Percentiles rank a stretch among this genome's conserved stretches.
Conservation (phyloP, 768 basidiomycete species). For the Suillus luteus region DNA sequence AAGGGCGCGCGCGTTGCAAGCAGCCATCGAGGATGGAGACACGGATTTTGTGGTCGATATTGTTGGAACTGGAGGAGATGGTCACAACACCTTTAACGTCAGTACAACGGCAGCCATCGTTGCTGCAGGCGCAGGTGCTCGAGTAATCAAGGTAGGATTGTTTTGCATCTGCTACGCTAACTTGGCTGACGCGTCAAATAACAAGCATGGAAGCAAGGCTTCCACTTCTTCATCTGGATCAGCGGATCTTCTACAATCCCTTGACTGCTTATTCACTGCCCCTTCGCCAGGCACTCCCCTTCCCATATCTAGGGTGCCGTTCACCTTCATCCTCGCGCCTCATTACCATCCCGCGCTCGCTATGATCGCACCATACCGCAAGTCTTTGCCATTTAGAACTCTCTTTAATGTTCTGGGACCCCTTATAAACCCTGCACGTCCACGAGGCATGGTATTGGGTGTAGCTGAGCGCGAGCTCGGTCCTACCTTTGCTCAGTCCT, state of each 20-base stretch:
- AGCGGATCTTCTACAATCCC: constrained; percentile 85
- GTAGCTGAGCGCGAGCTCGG: constrained; percentile 85
- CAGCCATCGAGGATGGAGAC: constrained; percentile 56
- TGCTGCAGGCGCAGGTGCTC: constrained; percentile 91
- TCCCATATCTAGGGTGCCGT: constrained; percentile 68
- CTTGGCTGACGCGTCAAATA: background rate
- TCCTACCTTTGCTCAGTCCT: constrained; percentile 72
- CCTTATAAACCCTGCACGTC: constrained; percentile 87
- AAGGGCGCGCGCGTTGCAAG: constrained; percentile 62
- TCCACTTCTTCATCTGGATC: constrained; percentile 95
- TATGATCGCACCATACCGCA: constrained; percentile 79
- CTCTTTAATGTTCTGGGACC: constrained; percentile 97
- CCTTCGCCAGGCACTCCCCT: constrained; percentile 47
- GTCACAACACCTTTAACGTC: constrained; percentile 95
- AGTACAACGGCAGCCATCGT: constrained; percentile 94
- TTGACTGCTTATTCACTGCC: constrained; percentile 74
- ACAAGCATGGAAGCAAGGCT: constrained; percentile 85
- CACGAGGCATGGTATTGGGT: constrained; percentile 88
- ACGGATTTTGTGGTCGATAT: constrained; percentile 68
- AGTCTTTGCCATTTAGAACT: constrained; percentile 88
- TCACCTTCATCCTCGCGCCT: constrained; percentile 92
- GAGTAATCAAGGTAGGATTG: constrained; percentile 82
- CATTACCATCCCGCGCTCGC: constrained; percentile 91
- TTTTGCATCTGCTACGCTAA: background rate
- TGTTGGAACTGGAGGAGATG: constrained; percentile 71